Evolutionary conservation across 208 protist genomes (phyloP).

Genomic region (Leishmania braziliensis): DNA sequence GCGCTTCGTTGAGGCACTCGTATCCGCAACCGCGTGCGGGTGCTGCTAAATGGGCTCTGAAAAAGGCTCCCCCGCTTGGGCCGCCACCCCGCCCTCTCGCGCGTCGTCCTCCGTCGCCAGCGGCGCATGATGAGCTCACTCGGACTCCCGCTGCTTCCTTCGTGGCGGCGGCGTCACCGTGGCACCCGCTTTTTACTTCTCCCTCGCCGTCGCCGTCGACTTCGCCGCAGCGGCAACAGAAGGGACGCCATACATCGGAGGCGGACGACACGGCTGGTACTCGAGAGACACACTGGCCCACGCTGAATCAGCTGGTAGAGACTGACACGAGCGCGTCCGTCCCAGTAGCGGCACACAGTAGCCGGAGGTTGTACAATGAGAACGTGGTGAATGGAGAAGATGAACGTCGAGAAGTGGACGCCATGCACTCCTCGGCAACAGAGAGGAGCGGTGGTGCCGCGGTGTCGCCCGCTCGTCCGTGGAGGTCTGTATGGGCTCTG

Average conservation of each 20-base stretch:
- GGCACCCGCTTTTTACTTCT: not conserved
- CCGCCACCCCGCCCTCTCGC: not conserved
- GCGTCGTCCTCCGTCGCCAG: not conserved
- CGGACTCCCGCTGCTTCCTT: not conserved
- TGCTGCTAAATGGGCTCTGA: not conserved
- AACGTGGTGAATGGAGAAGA: not conserved
- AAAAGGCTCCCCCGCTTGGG: not conserved
- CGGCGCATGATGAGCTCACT: not conserved
- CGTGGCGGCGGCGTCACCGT: slow-evolving; percentile 2
- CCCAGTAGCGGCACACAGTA: not conserved
- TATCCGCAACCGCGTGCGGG: not conserved
- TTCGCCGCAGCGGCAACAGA: not conserved
- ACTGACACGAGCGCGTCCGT: not conserved
- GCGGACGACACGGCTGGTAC: not conserved
- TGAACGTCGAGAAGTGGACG: not conserved
- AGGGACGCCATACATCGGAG: not conserved
- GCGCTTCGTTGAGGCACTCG: not conserved
- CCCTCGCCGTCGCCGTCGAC: not conserved
- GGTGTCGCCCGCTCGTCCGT: not conserved
- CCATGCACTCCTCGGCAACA: not conserved
- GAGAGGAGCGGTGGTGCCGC: not conserved
- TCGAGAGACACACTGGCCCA: not conserved
- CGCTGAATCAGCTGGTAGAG: not conserved
- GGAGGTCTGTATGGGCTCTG: not conserved
- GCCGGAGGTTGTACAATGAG: not conserved